These are phyloP conservation scores for Durusdinium trenchii DNA, from an alignment of 73 alveolate genomes.

Conservation along the genomic window DNA sequence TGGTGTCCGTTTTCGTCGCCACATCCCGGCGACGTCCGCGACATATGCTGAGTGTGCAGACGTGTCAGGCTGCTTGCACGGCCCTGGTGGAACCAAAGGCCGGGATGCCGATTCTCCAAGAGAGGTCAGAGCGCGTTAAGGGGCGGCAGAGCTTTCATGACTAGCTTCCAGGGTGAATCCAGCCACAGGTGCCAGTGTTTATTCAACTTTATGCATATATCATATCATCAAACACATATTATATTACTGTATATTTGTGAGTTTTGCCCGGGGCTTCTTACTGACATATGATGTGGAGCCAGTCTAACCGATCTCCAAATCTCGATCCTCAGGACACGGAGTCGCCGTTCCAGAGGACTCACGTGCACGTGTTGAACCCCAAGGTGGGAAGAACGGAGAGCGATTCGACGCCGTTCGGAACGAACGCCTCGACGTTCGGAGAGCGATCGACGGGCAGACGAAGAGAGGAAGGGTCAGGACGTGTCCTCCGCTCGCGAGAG, in stretches of 20 bases:
- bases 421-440: too few relatives aligned
- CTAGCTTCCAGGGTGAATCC: neutral
- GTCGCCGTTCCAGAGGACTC: constrained; percentile 98
- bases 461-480: too few relatives aligned
- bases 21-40: too few relatives aligned
- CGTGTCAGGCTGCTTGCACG: constrained; percentile 83
- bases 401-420: too few relatives aligned
- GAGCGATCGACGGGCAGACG: too few relatives aligned
- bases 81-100: constrained; percentile 92
- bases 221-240: neutral
- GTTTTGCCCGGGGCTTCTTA: neutral
- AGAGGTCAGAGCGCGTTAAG: too few relatives aligned
- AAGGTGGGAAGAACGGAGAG: constrained; percentile 89
- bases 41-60: neutral
- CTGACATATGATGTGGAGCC: neutral
- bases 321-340: constrained; percentile 45
- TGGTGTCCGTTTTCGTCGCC: too few relatives aligned
- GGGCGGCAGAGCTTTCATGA: too few relatives aligned
- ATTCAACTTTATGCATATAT: neutral
- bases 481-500: too few relatives aligned
- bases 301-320: neutral
- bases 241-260: neutral
- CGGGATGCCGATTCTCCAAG: neutral
- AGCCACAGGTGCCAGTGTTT: neutral
- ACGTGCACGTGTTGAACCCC: constrained; percentile 99